Percentiles rank a stretch among this genome's conserved stretches.
phyloP scores from a whole-genome alignment of 306 rosid species.

The Glycine soja region DNA sequence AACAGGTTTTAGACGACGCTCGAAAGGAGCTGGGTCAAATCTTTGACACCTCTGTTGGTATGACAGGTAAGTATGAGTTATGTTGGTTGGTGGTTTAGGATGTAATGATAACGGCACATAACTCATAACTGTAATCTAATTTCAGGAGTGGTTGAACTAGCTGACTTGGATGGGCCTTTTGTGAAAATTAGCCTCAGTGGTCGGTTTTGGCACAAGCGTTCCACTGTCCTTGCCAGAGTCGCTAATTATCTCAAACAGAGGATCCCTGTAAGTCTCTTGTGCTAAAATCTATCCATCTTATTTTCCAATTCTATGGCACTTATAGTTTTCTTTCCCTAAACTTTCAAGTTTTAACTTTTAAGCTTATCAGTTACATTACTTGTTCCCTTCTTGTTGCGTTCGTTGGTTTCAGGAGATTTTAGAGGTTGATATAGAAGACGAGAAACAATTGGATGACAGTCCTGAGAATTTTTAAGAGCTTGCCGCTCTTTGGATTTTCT shows the following conservation, averaged over 20 bases:
- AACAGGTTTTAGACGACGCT: slow-evolving; percentile 73
- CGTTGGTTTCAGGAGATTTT: slow-evolving; percentile 73
- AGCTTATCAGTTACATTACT: slow-evolving; percentile 5
- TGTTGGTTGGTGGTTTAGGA: background rate
- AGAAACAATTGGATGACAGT: slow-evolving; percentile 95
- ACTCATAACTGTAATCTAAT: background rate
- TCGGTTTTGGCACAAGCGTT: slow-evolving; percentile 93
- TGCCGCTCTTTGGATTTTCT: background rate
- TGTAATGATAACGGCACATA: no score
- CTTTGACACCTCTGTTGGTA: slow-evolving; percentile 88
- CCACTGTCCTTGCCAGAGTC: slow-evolving; percentile 72
- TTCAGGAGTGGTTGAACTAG: slow-evolving; percentile 76
- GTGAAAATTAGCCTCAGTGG: slow-evolving; percentile 89
- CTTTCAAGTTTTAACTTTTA: no score
- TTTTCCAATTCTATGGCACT: no score
- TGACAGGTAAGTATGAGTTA: slow-evolving; percentile 61
- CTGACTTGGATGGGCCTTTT: slow-evolving; percentile 86
- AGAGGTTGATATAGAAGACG: slow-evolving; percentile 92
- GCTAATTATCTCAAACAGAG: slow-evolving; percentile 86
- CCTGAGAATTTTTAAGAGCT: slow-evolving; percentile 74
- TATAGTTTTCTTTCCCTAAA: no score
- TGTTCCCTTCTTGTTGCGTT: background rate
- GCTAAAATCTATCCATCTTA: no score
- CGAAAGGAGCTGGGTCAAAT: slow-evolving; percentile 72
- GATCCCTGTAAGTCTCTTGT: slow-evolving; percentile 73